These are phyloP conservation scores for Nemophila menziesii DNA, from an alignment of 257 asterid genomes.

Conservation along the genomic window DNA sequence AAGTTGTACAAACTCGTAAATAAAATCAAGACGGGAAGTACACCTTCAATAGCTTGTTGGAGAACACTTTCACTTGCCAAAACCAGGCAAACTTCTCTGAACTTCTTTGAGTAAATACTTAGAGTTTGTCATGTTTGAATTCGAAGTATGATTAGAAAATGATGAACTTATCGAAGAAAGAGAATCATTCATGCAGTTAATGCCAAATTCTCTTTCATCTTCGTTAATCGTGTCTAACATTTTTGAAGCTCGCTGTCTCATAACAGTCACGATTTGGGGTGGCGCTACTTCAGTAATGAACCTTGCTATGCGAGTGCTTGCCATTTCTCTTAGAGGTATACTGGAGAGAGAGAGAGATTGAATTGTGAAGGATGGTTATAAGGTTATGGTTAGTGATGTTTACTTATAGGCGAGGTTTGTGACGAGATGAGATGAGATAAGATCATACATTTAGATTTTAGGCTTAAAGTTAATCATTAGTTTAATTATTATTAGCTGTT, in stretches of 20 bases:
- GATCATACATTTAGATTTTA: neutral
- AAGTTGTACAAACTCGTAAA: neutral
- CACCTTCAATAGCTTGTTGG: no score
- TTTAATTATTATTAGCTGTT: conserved; percentile 21
- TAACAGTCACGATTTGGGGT: conserved; percentile 39
- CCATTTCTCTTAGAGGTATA: conserved; percentile 22
- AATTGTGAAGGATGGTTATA: conserved; percentile 2
- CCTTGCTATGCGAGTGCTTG: conserved; percentile 38
- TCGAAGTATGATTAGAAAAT: neutral
- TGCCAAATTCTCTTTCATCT: conserved; percentile 39
- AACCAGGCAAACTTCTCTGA: conserved; percentile 9
- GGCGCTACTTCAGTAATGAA: conserved; percentile 53
- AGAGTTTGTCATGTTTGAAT: conserved; percentile 3
- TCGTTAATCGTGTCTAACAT: conserved; percentile 62
- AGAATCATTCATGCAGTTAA: neutral
- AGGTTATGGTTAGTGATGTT: neutral
- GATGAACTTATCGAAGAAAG: neutral
- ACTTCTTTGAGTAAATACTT: conserved; percentile 6
- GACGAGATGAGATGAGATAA: neutral
- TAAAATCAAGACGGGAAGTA: no score
- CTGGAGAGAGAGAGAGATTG: neutral
- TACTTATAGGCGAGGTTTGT: neutral
- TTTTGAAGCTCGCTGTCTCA: conserved; percentile 40
- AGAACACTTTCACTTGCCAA: conserved; percentile 7
- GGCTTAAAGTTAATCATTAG: neutral